Evolutionary conservation across 2,329 filamentous ascomycete genomes (phyloP), one percentile per base, ranked within the genome.

Genomic region (Pyrenochaeta sp.): DNA sequence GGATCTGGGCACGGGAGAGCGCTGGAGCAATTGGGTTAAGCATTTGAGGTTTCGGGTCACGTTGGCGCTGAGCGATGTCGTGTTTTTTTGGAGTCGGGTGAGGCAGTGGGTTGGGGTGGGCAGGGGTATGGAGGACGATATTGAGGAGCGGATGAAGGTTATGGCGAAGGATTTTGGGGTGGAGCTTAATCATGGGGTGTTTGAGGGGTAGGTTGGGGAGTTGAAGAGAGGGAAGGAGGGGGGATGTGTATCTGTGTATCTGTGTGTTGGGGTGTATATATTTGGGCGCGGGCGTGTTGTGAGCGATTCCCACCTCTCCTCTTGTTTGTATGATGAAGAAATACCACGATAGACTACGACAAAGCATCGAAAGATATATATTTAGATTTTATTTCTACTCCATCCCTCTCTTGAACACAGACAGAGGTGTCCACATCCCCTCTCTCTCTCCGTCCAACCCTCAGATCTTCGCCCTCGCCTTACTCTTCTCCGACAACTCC

Each of bases 121-220:
- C 0, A 81, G 85, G 7, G 92, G 92, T 0, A 94, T 97, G 88
- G 94, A 97, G 68, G 93, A 96, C 65, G 90, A 93, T 68, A 85
- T 97, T 50, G 94, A 97, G 77, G 81, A 82, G 64, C 82, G 87
- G 58, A 95, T 97, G 91, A 86, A 83, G 72, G 82, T 80, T 44
- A 89, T 96, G 79, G 93, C 92, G 1, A 90, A 88, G 67, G 92
- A 95, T 58, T 91, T 94, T 74, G 94, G 94, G 0, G 84, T 97
- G 3, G 92, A 97, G 71, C 73, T 97, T 55, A 88, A 96, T 67
- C 90, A 95, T 68, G 84, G 86, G 27, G 81, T 96, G 2, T 96
- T 96, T 73, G 90, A 95, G 43, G 92, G 93, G 3, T 96, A 48
- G 32, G 11, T n/a, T n/a, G n/a, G n/a, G n/a, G n/a, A n/a, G n/a